A percentile compares a stretch with the other conserved stretches of the same genome.
These are phyloP conservation scores for Rhamnella rubrinervis DNA, from an alignment of 331 rosid species.

Conservation along the genomic window DNA sequence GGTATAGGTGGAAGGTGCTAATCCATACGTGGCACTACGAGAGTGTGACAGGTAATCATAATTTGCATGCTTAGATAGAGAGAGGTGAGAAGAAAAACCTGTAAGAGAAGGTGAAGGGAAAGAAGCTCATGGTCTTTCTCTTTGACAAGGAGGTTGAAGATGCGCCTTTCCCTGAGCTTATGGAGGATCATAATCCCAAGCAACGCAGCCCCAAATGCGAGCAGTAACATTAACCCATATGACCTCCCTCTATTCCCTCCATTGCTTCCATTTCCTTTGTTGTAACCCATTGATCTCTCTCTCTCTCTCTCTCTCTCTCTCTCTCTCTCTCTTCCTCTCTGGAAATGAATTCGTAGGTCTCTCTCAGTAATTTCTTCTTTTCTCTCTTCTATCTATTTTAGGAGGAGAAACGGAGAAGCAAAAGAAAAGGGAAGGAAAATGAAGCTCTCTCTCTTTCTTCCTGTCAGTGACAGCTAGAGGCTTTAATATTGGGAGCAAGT, in stretches of 20 bases:
- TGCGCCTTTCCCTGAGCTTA: conserved; percentile 76
- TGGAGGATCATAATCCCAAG: conserved; percentile 79
- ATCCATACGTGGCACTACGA: no score
- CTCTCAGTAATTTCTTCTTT: neutral
- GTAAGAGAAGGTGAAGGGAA: conserved; percentile 65
- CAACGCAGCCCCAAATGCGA: conserved; percentile 78
- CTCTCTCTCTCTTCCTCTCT: conserved; percentile 13
- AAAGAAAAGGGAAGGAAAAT: neutral
- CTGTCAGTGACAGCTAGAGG: neutral
- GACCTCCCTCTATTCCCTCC: conserved; percentile 45
- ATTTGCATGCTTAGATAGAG: conserved; percentile 19
- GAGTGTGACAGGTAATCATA: no score
- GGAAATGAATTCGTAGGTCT: neutral
- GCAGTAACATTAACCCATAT: conserved; percentile 43
- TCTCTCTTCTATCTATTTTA: neutral
- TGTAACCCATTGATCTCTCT: conserved; percentile 15
- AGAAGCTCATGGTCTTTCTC: conserved; percentile 56
- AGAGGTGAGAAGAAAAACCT: conserved; percentile 40
- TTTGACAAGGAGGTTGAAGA: conserved; percentile 61
- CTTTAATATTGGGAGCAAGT: no score
- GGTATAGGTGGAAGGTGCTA: no score
- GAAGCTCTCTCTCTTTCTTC: neutral
- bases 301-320: conserved; percentile 30
- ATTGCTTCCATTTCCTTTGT: conserved; percentile 42
- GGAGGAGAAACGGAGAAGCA: neutral